Evolutionary conservation across 306 rosid species (phyloP), one percentile per base, ranked within the genome.

Genomic region (Rosa persica): DNA sequence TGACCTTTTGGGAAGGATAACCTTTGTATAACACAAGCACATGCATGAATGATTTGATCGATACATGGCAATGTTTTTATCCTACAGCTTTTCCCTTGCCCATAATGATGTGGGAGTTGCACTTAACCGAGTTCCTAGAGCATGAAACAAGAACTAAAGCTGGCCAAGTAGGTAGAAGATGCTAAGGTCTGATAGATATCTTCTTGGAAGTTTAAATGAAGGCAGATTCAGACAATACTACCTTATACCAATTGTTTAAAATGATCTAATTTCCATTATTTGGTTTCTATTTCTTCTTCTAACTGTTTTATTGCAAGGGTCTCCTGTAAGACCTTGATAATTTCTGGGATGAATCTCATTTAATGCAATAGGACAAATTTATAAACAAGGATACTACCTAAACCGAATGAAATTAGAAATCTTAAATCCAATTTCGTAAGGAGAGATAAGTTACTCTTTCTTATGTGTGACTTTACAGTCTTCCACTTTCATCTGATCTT

Each of bases 131-230:
- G 25, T 68, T 68, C 19, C 54, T 22, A 42, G 51, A 2, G 54
- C 54, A 43, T 52, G 42, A 30, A 67, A 42, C 38, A 9, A 38
- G 36, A 68, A 68, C 73, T 12, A 12, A 43, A 39, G 19, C 73
- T n/a, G 20, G 30, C 20, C 52, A n/a, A 67, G 73, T 22, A 43
- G 54, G 25, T 68, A 68, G 51, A 67, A 40, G 72, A 67, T 67
- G 17, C 72, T 34, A 68, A 43, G 34, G 34, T 68, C 20, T 4
- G 48, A 43, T 5, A 44, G 12, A 68, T 43, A 68, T 68, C 73
- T 20, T 68, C 73, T 42, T 68, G 54, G 73, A 68, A 68, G 51
- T 68, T 68, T 43, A 22, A 42, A 43, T 43, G 54, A 68, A 42
- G 71, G 16, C 46, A 0, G 71, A 67, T 39, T 38, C 7, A 67